A percentile compares a stretch with the other conserved stretches of the same genome.
Evolutionary conservation across 2,329 filamentous ascomycete species (phyloP).

Genomic region (Fusarium neocosmosporiellum): DNA sequence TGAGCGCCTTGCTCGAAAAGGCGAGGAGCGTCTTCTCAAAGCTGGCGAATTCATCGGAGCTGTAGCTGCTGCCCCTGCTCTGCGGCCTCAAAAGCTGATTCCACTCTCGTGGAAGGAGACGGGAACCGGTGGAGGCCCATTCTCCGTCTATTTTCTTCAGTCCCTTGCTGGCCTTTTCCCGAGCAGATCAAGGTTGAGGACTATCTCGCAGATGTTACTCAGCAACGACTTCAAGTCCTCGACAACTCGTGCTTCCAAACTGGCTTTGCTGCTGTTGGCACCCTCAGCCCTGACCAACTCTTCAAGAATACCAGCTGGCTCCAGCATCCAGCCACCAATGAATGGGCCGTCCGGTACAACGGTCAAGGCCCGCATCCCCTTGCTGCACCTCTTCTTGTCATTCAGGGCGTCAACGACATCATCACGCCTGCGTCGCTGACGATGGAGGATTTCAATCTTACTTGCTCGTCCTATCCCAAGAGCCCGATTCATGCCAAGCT

Average conservation of each 20-base stretch:
- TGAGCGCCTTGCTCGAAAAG: constrained; percentile 32
- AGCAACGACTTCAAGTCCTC: neutral
- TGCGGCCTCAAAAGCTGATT: neutral
- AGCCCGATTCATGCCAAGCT: neutral
- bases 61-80: neutral
- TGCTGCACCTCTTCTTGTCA: constrained; percentile 36
- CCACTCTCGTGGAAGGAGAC: neutral
- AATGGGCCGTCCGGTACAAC: constrained; percentile 5
- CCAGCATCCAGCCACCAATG: neutral
- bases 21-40: neutral
- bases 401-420: constrained; percentile 34
- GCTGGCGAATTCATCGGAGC: neutral
- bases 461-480: constrained; percentile 18
- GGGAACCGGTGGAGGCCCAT: neutral
- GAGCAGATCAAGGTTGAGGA: constrained; percentile 1
- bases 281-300: neutral
- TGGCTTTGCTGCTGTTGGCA: neutral
- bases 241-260: constrained; percentile 7
- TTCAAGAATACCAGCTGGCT: constrained; percentile 13
- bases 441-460: constrained; percentile 22
- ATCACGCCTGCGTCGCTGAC: constrained; percentile 20
- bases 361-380: constrained; percentile 32
- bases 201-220: neutral
- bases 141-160: constrained; percentile 6
- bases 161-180: neutral